Percentiles rank a stretch among this genome's conserved stretches.
These are phyloP conservation scores for Colletotrichum horii DNA, from an alignment of 2,329 filamentous ascomycete genomes.

Conservation along the genomic window DNA sequence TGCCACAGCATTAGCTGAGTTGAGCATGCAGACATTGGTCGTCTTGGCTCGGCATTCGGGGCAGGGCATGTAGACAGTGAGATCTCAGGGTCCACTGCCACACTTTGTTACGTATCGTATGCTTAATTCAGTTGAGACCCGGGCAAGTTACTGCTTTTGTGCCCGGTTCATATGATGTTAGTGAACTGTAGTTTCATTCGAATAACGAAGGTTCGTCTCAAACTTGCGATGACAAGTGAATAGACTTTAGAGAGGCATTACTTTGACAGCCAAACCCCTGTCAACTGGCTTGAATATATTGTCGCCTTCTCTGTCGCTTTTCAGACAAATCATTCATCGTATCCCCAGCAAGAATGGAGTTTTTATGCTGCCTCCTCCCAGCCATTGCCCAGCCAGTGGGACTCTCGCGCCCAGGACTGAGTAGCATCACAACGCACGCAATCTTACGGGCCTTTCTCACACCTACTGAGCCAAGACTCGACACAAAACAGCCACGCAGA, in stretches of 20 bases:
- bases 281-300: background rate
- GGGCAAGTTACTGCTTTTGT: background rate
- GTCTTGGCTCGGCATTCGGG: background rate
- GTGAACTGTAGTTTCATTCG: background rate
- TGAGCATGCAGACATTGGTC: background rate
- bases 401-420: background rate
- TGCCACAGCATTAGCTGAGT: background rate
- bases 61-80: background rate
- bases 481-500: background rate
- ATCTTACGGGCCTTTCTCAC: background rate
- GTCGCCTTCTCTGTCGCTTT: background rate
- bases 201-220: background rate
- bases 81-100: background rate
- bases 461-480: background rate
- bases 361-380: background rate
- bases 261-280: background rate
- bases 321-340: background rate
- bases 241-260: accelerated
- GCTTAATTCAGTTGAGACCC: background rate
- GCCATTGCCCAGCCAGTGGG: background rate
- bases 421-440: background rate
- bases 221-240: background rate
- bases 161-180: background rate
- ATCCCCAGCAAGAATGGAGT: background rate
- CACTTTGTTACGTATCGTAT: background rate